These are phyloP conservation scores for Sarcomyxa edulis DNA, from an alignment of 768 basidiomycete genomes.

Conservation along the genomic window DNA sequence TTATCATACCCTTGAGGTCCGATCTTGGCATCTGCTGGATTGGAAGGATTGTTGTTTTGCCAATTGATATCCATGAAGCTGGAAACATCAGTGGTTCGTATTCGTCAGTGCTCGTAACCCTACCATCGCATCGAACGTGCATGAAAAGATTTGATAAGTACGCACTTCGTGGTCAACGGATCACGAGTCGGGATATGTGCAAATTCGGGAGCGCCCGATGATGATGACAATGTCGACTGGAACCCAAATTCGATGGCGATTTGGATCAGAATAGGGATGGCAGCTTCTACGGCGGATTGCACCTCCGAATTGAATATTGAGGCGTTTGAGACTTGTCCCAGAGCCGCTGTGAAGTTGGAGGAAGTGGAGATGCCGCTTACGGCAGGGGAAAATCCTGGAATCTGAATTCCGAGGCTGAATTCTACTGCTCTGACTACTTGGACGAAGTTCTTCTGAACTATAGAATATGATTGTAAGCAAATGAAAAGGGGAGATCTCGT, in stretches of 20 bases:
- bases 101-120: conserved; percentile 5
- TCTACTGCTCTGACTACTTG: conserved; percentile 63
- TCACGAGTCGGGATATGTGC: conserved; percentile 10
- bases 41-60: conserved; percentile 66
- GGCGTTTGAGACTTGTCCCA: conserved; percentile 15
- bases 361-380: conserved; percentile 7
- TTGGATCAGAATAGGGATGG: conserved; percentile 30
- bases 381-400: conserved; percentile 22
- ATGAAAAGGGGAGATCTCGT: conserved; percentile 4
- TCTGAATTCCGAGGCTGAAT: conserved; percentile 47
- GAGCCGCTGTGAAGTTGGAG: conserved; percentile 20
- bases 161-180: conserved; percentile 32
- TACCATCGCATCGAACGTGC: conserved; percentile 3
- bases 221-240: conserved; percentile 14
- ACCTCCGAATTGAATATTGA: conserved; percentile 21
- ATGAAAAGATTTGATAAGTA: not conserved
- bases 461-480: not conserved
- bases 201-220: conserved; percentile 3
- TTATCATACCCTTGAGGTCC: conserved; percentile 77
- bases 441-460: conserved; percentile 71
- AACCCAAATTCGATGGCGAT: conserved; percentile 21
- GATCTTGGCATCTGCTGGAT: conserved; percentile 62
- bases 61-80: conserved; percentile 83
- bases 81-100: no score
- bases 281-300: conserved; percentile 23